Evolutionary conservation across 495 filamentous ascomycete genomes (phyloP).

Genomic region (Mytilinidion resinicola): DNA sequence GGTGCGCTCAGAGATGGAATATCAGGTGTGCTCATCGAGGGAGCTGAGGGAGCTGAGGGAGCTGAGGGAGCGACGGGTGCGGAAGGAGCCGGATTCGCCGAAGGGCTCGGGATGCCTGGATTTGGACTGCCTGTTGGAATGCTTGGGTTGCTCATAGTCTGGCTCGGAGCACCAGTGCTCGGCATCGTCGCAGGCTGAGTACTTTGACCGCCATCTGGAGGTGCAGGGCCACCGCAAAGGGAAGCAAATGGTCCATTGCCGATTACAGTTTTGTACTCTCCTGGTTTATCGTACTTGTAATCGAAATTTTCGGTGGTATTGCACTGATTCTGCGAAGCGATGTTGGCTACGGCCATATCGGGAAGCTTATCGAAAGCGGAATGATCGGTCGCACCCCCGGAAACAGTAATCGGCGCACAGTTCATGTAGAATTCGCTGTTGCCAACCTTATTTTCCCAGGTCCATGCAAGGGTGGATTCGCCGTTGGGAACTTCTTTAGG

Average conservation of each 20-base stretch:
- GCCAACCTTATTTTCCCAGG: conserved; percentile 54
- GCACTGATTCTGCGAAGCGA: conserved; percentile 29
- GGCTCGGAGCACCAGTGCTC: background rate
- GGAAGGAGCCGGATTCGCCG: background rate
- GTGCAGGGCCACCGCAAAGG: conserved; percentile 4
- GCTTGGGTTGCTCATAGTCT: background rate
- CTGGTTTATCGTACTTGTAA: conserved; percentile 24
- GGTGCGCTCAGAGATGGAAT: conserved; percentile 1
- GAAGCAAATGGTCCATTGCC: conserved; percentile 14
- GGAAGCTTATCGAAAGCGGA: conserved; percentile 41
- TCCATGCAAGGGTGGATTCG: conserved; percentile 47
- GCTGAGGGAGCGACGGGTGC: conserved; percentile 4
- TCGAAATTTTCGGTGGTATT: conserved; percentile 12
- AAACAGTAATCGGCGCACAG: conserved; percentile 50
- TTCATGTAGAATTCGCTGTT: conserved; percentile 60
- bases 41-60: background rate
- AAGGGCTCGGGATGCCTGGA: background rate
- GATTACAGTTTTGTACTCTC: conserved; percentile 4
- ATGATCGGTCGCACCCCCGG: conserved; percentile 34
- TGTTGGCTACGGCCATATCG: conserved; percentile 54
- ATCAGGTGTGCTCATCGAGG: too few relatives aligned
- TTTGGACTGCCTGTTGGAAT: background rate
- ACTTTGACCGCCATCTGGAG: background rate
- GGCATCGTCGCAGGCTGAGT: background rate
- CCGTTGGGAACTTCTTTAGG: conserved; percentile 54